phyloP scores from a whole-genome alignment of 768 basidiomycete genomes.

The Astraeus odoratus region DNA sequence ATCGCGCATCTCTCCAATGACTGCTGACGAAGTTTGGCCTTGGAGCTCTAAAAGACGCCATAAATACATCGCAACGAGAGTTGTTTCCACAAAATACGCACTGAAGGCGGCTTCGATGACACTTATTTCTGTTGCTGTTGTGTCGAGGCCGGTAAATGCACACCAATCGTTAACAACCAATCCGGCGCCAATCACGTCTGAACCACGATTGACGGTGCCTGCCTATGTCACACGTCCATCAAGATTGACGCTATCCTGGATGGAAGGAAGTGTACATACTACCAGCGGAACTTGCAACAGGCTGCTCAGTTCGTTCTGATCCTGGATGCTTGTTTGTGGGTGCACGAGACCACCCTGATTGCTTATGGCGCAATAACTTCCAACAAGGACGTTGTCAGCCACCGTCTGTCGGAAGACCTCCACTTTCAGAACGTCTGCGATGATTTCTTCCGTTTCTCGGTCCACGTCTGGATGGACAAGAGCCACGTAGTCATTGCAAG shows the following conservation, averaged over 20 bases:
- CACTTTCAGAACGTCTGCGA: slow-evolving; percentile 97
- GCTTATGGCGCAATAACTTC: slow-evolving; percentile 89
- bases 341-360: slow-evolving; percentile 98
- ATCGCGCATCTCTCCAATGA: slow-evolving; percentile 90
- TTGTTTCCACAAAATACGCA: slow-evolving; percentile 32
- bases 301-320: slow-evolving; percentile 94
- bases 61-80: slow-evolving; percentile 8
- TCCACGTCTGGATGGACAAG: slow-evolving; percentile 98
- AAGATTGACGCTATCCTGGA: background rate
- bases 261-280: slow-evolving; percentile 42
- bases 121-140: slow-evolving; percentile 98
- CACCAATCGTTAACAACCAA: slow-evolving; percentile 99
- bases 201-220: slow-evolving; percentile 97
- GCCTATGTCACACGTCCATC: slow-evolving; percentile 45
- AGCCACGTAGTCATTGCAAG: slow-evolving; percentile 97
- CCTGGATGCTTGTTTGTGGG: slow-evolving; percentile 93
- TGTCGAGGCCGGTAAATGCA: slow-evolving; percentile 98
- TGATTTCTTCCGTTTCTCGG: slow-evolving; percentile 98
- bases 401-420: slow-evolving; percentile 98
- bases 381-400: slow-evolving; percentile 94
- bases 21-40: slow-evolving; percentile 74
- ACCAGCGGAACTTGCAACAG: slow-evolving; percentile 92
- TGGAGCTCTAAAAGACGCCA: slow-evolving; percentile 56
- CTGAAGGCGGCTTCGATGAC: slow-evolving; percentile 98
- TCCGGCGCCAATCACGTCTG: slow-evolving; percentile 95